A percentile compares a stretch with the other conserved stretches of the same genome.
Evolutionary conservation across 805 yeast genomes (phyloP).

Genomic region (Wickerhamomyces pijperi): DNA sequence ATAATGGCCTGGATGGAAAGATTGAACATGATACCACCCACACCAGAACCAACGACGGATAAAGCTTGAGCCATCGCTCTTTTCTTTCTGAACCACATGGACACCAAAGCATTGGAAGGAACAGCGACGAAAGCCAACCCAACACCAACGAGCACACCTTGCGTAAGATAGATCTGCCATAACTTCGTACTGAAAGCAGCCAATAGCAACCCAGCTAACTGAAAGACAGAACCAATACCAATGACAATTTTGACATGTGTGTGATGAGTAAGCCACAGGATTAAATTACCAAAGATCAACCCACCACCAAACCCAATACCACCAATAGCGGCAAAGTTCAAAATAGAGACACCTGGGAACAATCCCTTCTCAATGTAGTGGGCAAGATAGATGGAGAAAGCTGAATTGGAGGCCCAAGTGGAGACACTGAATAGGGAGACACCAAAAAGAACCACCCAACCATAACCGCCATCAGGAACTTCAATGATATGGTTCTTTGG

Average conservation of each 20-base stretch:
- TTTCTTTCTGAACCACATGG: constrained; percentile 60
- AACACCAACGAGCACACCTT: constrained; percentile 52
- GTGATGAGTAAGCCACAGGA: constrained; percentile 9
- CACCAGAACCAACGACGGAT: constrained; percentile 29
- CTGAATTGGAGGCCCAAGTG: constrained; percentile 20
- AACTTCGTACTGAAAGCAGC: constrained; percentile 47
- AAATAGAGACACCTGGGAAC: constrained; percentile 40
- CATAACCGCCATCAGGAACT: constrained; percentile 20
- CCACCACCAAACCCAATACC: constrained; percentile 53
- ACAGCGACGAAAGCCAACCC: constrained; percentile 40
- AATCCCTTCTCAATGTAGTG: constrained; percentile 38
- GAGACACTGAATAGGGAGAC: constrained; percentile 16
- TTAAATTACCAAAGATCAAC: constrained; percentile 49
- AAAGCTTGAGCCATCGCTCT: constrained; percentile 38
- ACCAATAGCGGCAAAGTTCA: constrained; percentile 58
- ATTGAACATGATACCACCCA: constrained; percentile 33
- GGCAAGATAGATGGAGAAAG: constrained; percentile 50
- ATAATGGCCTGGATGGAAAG: constrained; percentile 25
- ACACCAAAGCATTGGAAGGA: constrained; percentile 48
- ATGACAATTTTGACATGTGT: constrained; percentile 34
- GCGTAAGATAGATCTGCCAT: constrained; percentile 61
- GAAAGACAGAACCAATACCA: constrained; percentile 36
- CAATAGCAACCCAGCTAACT: constrained; percentile 43
- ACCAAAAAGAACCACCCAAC: constrained; percentile 16
- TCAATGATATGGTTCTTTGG: constrained; percentile 9